A percentile compares a stretch with the other conserved stretches of the same genome.
Conservation (phyloP, 1,284 basidiomycete genomes). For the Sanguinoderma infundibulare region DNA sequence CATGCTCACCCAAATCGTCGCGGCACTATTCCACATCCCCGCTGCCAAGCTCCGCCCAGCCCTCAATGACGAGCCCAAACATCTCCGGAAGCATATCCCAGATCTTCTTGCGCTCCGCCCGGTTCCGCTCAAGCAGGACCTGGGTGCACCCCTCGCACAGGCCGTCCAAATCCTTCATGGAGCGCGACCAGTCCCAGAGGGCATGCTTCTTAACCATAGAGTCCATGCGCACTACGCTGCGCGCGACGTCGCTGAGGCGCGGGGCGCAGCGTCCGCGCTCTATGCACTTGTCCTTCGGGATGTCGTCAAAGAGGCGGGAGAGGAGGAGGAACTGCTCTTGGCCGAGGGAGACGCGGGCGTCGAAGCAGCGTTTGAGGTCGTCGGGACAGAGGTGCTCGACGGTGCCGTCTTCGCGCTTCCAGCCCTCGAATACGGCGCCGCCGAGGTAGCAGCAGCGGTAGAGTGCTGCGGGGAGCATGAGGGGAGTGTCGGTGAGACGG, state of each 20-base stretch:
- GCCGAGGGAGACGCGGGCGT: background rate
- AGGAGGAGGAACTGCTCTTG: no score
- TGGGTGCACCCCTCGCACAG: background rate
- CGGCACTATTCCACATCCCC: background rate
- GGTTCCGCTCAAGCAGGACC: background rate
- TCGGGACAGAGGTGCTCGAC: background rate
- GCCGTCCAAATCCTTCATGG: background rate
- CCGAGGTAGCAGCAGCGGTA: background rate
- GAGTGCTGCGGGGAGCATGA: constrained; percentile 4
- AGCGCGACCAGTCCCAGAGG: background rate
- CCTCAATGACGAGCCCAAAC: background rate
- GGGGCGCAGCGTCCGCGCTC: background rate
- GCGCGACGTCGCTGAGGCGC: background rate
- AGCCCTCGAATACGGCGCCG: background rate
- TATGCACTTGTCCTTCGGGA: background rate
- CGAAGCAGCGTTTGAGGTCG: background rate
- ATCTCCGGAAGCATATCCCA: background rate
- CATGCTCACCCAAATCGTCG: no score
- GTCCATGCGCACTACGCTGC: background rate
- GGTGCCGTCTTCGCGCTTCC: background rate
- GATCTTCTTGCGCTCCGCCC: background rate
- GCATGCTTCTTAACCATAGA: background rate
- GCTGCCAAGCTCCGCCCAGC: background rate
- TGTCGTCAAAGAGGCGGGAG: background rate
- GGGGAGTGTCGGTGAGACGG: background rate